Evolutionary conservation across 805 yeast genomes (phyloP).

Genomic region (Candida ficus): DNA sequence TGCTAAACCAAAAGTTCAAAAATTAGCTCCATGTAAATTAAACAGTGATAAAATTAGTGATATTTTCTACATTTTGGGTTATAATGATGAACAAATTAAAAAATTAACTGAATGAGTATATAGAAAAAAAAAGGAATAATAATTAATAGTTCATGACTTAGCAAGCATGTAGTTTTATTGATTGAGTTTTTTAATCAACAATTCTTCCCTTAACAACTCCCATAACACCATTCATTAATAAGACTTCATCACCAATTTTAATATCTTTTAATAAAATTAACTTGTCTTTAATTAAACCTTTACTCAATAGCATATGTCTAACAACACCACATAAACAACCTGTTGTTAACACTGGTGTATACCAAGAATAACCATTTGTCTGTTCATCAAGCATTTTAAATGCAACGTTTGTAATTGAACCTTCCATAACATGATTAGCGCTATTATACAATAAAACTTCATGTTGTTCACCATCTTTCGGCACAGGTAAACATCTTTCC

Average conservation of each 20-base stretch:
- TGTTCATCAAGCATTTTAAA: slow-evolving; percentile 28
- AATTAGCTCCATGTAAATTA: slow-evolving; percentile 73
- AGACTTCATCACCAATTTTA: slow-evolving; percentile 57
- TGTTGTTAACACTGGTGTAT: slow-evolving; percentile 70
- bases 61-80: slow-evolving; percentile 77
- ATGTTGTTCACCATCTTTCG: slow-evolving; percentile 30
- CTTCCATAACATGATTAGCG: slow-evolving; percentile 64
- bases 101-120: slow-evolving; percentile 3
- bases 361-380: slow-evolving; percentile 46
- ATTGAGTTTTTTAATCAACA: slow-evolving; percentile 13
- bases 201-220: slow-evolving; percentile 69
- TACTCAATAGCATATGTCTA: slow-evolving; percentile 56
- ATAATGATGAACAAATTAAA: slow-evolving; percentile 47
- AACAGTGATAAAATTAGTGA: slow-evolving; percentile 73
- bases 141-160: too few species aligned
- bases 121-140: neutral
- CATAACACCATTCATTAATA: slow-evolving; percentile 76
- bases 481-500: slow-evolving; percentile 32
- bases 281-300: slow-evolving; percentile 50
- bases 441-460: slow-evolving; percentile 73
- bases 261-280: slow-evolving; percentile 43
- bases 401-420: slow-evolving; percentile 79
- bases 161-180: too few species aligned
- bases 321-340: slow-evolving; percentile 88
- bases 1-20: slow-evolving; percentile 91